These are phyloP conservation scores for Parachaetomium inaequale DNA, from an alignment of 495 filamentous ascomycete genomes.

Conservation along the genomic window DNA sequence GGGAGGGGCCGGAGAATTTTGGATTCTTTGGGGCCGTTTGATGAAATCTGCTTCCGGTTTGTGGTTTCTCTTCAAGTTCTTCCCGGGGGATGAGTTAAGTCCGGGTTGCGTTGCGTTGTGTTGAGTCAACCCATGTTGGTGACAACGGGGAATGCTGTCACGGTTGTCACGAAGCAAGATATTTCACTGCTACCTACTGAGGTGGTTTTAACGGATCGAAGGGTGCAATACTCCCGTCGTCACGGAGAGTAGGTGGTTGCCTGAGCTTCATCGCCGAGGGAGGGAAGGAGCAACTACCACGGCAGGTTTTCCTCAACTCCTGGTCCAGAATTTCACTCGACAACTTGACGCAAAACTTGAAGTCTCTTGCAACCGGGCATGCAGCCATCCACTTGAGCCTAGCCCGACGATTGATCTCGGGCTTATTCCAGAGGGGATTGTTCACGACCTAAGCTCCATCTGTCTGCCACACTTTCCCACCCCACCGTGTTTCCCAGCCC, in stretches of 20 bases:
- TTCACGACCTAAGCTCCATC: background rate
- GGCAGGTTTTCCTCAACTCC: too few species aligned
- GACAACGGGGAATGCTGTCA: too few species aligned
- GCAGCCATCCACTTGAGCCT: too few species aligned
- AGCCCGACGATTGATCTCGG: background rate
- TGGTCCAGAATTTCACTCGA: background rate
- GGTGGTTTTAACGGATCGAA: background rate
- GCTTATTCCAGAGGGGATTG: background rate
- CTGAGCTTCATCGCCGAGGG: background rate
- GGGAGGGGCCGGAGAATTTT: too few species aligned
- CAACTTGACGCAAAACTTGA: too few species aligned
- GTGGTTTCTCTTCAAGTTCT: background rate
- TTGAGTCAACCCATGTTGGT: too few species aligned
- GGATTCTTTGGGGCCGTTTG: background rate
- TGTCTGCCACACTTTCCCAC: background rate
- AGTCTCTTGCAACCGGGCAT: too few species aligned
- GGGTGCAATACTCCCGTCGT: background rate
- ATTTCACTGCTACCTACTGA: background rate
- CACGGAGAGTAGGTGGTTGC: background rate
- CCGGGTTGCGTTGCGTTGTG: background rate
- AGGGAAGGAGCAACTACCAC: background rate
- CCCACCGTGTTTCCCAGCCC: background rate
- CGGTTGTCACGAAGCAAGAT: too few species aligned
- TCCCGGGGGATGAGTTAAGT: background rate
- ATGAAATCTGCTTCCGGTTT: background rate